Evolutionary conservation across 345 rosid species (phyloP).

Genomic region (Lepidium aucheri): DNA sequence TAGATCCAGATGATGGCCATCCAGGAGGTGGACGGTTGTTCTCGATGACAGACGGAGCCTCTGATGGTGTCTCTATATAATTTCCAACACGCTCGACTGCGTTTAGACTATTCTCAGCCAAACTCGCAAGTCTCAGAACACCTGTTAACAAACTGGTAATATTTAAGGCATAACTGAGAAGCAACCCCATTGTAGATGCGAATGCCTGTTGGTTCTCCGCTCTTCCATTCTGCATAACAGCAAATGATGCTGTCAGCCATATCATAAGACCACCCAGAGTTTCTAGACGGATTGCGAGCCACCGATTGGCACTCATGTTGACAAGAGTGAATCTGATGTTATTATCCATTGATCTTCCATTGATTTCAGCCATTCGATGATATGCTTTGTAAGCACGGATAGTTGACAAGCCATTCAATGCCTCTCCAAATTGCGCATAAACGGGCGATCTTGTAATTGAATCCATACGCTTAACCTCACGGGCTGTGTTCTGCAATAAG

Average conservation of each 20-base stretch:
- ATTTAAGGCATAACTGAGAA: conserved; percentile 90
- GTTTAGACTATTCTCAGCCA: conserved; percentile 96
- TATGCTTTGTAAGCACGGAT: conserved; percentile 99
- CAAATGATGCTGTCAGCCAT: conserved; percentile 96
- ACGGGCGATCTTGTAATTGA: conserved; percentile 92
- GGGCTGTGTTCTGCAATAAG: conserved; percentile 66
- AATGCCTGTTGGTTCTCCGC: conserved; percentile 78
- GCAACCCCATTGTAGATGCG: conserved; percentile 98
- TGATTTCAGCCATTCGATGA: conserved; percentile 87
- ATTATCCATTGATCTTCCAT: conserved; percentile 93
- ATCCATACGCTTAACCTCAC: conserved; percentile 98
- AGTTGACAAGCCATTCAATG: conserved; percentile 79
- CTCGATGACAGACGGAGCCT: conserved; percentile 76
- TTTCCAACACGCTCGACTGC: conserved; percentile 91
- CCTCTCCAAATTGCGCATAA: conserved; percentile 99
- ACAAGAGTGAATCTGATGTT: conserved; percentile 86
- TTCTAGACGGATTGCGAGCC: conserved; percentile 95
- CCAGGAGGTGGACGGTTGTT: conserved; percentile 95
- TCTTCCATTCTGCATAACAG: conserved; percentile 92
- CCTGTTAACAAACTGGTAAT: conserved; percentile 76
- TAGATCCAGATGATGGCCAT: conserved; percentile 98
- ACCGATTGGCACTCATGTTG: conserved; percentile 86
- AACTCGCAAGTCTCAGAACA: conserved; percentile 94
- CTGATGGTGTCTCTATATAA: conserved; percentile 85
- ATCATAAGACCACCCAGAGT: conserved; percentile 94